Percentiles rank a stretch among this genome's conserved stretches.
Conservation (phyloP, 768 basidiomycete genomes). For the Serendipita sp. region DNA sequence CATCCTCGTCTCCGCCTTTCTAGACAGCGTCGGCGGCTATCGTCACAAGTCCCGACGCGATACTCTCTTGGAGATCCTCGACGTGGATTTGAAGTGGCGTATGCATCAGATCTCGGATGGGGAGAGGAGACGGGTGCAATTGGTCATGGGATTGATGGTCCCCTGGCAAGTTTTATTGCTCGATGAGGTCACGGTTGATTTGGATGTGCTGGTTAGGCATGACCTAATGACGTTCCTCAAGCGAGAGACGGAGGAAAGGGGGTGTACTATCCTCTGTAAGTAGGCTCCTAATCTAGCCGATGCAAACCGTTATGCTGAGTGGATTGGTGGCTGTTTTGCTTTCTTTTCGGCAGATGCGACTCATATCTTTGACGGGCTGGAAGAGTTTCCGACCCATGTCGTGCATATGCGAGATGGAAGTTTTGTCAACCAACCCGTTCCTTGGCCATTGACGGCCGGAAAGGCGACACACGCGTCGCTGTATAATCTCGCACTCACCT, state of each 20-base stretch:
- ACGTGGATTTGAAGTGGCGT: constrained; percentile 91
- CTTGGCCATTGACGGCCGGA: constrained; percentile 43
- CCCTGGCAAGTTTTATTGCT: constrained; percentile 87
- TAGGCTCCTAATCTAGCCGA: constrained; percentile 9
- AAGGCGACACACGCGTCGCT: constrained; percentile 25
- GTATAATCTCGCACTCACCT: constrained; percentile 63
- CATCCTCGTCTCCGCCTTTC: constrained; percentile 80
- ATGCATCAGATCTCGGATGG: constrained; percentile 96
- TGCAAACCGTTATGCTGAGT: constrained; percentile 8
- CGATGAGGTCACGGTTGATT: constrained; percentile 95
- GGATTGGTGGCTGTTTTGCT: constrained; percentile 4
- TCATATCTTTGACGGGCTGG: constrained; percentile 90
- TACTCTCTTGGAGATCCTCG: constrained; percentile 72
- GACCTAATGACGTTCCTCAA: constrained; percentile 82
- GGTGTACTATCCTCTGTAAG: constrained; percentile 78
- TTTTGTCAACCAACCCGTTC: constrained; percentile 46
- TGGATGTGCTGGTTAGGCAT: constrained; percentile 88
- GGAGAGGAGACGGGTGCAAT: constrained; percentile 82
- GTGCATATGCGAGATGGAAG: constrained; percentile 80
- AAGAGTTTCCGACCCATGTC: constrained; percentile 84
- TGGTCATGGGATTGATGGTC: constrained; percentile 90
- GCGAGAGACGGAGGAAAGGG: constrained; percentile 59
- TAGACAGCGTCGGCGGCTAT: constrained; percentile 95
- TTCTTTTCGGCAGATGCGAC: constrained; percentile 71
- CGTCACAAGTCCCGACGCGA: constrained; percentile 82